A percentile compares a stretch with the other conserved stretches of the same genome.
Evolutionary conservation across 257 asterid genomes (phyloP).

Genomic region (Salvia rosmarinus): DNA sequence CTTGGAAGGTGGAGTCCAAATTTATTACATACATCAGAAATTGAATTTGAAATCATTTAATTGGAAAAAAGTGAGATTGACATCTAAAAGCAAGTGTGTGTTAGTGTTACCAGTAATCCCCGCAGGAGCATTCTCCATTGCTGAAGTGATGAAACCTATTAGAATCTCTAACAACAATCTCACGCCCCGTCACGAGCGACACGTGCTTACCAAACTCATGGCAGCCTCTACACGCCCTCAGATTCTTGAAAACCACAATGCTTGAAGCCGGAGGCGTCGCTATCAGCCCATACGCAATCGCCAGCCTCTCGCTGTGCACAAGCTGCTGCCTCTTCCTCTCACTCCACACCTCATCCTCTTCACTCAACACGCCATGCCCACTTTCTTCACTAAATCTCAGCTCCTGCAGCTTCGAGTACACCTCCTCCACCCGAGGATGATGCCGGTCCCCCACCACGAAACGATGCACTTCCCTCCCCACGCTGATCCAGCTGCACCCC

Average conservation of each 20-base stretch:
- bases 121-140: slow-evolving; percentile 57
- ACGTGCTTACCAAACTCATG: slow-evolving; percentile 60
- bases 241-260: slow-evolving; percentile 59
- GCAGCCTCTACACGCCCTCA: slow-evolving; percentile 64
- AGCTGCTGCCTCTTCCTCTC: slow-evolving; percentile 51
- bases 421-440: slow-evolving; percentile 51
- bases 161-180: slow-evolving; percentile 56
- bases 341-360: slow-evolving; percentile 34
- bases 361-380: slow-evolving; percentile 17
- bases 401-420: slow-evolving; percentile 52
- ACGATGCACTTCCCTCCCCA: slow-evolving; percentile 46
- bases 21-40: no score
- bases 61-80: no score
- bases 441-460: slow-evolving; percentile 61
- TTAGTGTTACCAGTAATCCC: slow-evolving; percentile 55
- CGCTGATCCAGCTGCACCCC: slow-evolving; percentile 63
- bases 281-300: slow-evolving; percentile 61
- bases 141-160: slow-evolving; percentile 62
- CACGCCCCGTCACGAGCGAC: slow-evolving; percentile 43
- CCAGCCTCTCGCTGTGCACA: slow-evolving; percentile 70
- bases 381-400: slow-evolving; percentile 28
- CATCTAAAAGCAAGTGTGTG: no score
- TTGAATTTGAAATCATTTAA: no score
- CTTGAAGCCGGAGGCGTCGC: slow-evolving; percentile 37
- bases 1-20: no score